Percentiles rank a stretch among this genome's conserved stretches.
These are phyloP conservation scores for Cerrena zonata DNA, from an alignment of 1,284 basidiomycete genomes.

Conservation along the genomic window DNA sequence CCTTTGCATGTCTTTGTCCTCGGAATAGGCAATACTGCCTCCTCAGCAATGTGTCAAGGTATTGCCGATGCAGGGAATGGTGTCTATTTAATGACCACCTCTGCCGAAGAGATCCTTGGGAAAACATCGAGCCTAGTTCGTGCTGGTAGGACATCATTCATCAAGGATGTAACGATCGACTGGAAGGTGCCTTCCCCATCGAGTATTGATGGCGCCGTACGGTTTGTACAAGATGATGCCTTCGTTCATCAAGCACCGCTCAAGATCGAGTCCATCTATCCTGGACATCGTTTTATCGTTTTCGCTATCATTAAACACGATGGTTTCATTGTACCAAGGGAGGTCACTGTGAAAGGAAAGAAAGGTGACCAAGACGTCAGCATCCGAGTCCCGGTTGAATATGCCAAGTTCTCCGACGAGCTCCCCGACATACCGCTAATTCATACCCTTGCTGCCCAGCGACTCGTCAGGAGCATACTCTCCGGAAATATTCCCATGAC, in stretches of 20 bases:
- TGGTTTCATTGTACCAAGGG: slow-evolving; percentile 1
- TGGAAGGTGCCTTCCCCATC: slow-evolving; percentile 35
- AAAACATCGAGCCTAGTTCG: slow-evolving; percentile 46
- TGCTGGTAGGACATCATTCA: slow-evolving; percentile 41
- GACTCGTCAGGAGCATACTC: slow-evolving; percentile 11
- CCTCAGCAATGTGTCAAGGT: slow-evolving; percentile 43
- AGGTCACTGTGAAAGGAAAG: slow-evolving; percentile 4
- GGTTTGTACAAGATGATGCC: slow-evolving; percentile 13
- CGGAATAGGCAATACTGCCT: slow-evolving; percentile 47
- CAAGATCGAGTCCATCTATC: slow-evolving; percentile 6
- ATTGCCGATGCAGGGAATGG: slow-evolving; percentile 53
- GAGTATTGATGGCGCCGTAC: slow-evolving; percentile 5
- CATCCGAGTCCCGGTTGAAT: slow-evolving; percentile 6
- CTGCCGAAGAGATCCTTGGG: slow-evolving; percentile 38
- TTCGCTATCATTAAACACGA: slow-evolving; percentile 8
- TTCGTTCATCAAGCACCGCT: slow-evolving; percentile 13
- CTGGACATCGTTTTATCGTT: slow-evolving; percentile 9
- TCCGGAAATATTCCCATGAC: not conserved
- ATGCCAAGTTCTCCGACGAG: slow-evolving; percentile 9
- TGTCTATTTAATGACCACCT: slow-evolving; percentile 39
- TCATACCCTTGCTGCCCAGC: slow-evolving; percentile 15
- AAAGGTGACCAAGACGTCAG: slow-evolving; percentile 7
- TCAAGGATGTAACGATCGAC: slow-evolving; percentile 42
- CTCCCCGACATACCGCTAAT: slow-evolving; percentile 7
- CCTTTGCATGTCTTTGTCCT: slow-evolving; percentile 47